Evolutionary conservation across 1,284 basidiomycete genomes (phyloP), one percentile per base, ranked within the genome.

Genomic region (Fistulinella staudtii): DNA sequence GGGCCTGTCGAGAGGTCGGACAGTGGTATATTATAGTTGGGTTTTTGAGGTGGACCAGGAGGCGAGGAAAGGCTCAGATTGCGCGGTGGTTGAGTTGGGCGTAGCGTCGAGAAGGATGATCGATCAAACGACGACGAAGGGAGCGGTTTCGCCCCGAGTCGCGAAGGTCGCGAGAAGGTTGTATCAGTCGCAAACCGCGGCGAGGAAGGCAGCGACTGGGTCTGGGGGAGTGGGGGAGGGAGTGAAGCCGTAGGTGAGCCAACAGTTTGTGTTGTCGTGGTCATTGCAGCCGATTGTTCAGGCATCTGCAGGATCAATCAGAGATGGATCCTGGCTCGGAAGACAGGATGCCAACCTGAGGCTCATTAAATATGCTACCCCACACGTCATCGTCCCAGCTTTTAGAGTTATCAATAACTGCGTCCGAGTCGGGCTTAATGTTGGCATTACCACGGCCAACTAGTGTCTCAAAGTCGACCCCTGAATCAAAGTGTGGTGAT

Each of bases 301-400:
- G 57, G 21, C 22, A 44, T 43, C 61, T 59, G 40, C 21, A 15
- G 34, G 11, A 37, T 39, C 18, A n/a, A 31, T 59, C 30, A 63
- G 37, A 24, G 38, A 27, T 14, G 24, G 8, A 21, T 34, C 42
- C 13, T 17, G 9, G 10, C 29, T 13, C 17, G 18, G n/a, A n/a
- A 17, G 15, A 1, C 8, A 17, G 7, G 25, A 20, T 17, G 13
- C 49, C 47, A 17, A 65, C 61, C 53, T 63, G 61, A 1, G 47
- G 43, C 17, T 43, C 43, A 45, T 71, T 76, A 50, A 89, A 75
- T 39, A 90, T 86, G 47, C 75, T 86, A 8, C 80, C 85, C 88
- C 84, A 91, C 2, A 82, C 77, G 38, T 89, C 86, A 45, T 89
- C 85, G 51, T 85, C 83, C 84, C 82, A 88, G 34, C 70, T 67